Base-by-base conservation (phyloP, 2,329 filamentous ascomycete species). In the Aschersonia sp. region DNA sequence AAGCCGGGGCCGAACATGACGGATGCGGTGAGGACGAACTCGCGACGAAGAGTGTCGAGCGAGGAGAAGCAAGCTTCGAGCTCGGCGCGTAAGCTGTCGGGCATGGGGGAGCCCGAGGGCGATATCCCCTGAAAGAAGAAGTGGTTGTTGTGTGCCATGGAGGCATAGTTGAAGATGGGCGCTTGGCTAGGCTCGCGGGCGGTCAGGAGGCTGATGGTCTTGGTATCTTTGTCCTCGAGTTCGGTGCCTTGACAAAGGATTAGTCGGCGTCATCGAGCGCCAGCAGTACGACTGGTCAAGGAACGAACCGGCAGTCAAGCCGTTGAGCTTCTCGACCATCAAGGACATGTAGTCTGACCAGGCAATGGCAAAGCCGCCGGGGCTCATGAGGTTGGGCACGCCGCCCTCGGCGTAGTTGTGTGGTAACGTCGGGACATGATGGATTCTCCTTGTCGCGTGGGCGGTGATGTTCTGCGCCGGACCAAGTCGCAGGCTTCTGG, bases 1-100 rank as follows among this genome's bases (percentile, higher is more conserved):
- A 94, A 97, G 54, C 92, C 92, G 0, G 90, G 89, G 47, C 90
- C 92, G 69, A 98, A 97, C 88, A 97, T 96, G 68, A 81, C 77
- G 55, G 79, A 74, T 50, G 90, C 90, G 41, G 84, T 94, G 54
- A 81, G 71, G 59, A 92, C 66, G 66, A 98, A 81, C 62, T 92
- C 85, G 56, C 75, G 73, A 61, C 81, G 81, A 50, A 98, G 79
- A 32, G 85, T 89, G 54, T 94, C 84, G 57, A 94, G 71, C 57
- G 83, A 87, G 60, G 84, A 83, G 70, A 95, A 97, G 58, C 79
- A 79, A 55, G 70, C 68, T 57, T 77, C 71, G 56, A 97, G 78
- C 49, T 76, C 72, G 49, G 60, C 55, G 57, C 71, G 64, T 51
- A 94, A 76, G 42, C 60, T 54, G 2, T 67, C 60, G 50, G 78